These are phyloP conservation scores for Fusarium poae DNA, from an alignment of 2,329 filamentous ascomycete genomes.

Conservation along the genomic window DNA sequence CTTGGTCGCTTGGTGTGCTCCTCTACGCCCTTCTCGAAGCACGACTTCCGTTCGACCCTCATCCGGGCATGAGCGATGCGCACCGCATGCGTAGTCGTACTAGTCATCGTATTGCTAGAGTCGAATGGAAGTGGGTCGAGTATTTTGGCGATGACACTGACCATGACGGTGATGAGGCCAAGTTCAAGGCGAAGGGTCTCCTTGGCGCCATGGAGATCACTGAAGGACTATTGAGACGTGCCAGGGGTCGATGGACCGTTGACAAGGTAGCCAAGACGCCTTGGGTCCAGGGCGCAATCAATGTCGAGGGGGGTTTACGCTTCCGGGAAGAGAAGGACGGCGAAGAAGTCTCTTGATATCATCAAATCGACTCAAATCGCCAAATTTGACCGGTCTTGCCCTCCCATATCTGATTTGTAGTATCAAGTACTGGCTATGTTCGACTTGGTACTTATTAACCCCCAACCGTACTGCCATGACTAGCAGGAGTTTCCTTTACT, in stretches of 20 bases:
- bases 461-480: neutral
- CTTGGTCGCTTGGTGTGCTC: conserved; percentile 94
- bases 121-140: conserved; percentile 95
- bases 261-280: conserved; percentile 77
- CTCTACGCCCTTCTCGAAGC: conserved; percentile 94
- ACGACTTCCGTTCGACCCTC: conserved; percentile 91
- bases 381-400: neutral
- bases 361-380: neutral
- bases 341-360: conserved; percentile 60
- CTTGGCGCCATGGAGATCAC: conserved; percentile 84
- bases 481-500: conserved; percentile 9
- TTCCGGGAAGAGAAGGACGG: conserved; percentile 72
- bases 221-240: conserved; percentile 86
- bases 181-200: conserved; percentile 73
- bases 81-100: conserved; percentile 83
- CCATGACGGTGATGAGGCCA: conserved; percentile 76
- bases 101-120: conserved; percentile 92
- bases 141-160: conserved; percentile 88
- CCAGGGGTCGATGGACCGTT: conserved; percentile 81
- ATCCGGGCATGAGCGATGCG: conserved; percentile 82
- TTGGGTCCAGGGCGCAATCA: conserved; percentile 83
- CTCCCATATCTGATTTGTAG: conserved; percentile 3
- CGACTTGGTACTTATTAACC: conserved; percentile 10
- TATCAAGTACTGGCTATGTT: conserved; percentile 4
- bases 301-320: conserved; percentile 71